Percentiles rank a stretch among this genome's conserved stretches.
These are phyloP conservation scores for Daldinia sp. DNA, from an alignment of 2,329 filamentous ascomycete species.

Conservation along the genomic window DNA sequence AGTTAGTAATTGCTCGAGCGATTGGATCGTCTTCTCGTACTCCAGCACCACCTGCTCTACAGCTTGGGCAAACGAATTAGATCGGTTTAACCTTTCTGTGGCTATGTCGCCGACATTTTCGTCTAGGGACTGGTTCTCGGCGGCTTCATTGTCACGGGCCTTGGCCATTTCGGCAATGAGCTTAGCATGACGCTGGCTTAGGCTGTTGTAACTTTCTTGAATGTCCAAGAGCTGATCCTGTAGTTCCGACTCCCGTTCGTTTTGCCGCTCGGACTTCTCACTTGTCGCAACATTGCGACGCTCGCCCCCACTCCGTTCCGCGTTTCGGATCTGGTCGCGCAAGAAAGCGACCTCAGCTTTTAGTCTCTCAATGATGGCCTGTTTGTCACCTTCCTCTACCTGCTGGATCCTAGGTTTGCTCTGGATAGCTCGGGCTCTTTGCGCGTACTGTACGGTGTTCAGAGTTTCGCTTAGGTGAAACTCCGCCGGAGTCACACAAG, in stretches of 20 bases:
- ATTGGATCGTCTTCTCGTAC: conserved; percentile 98
- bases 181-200: conserved; percentile 93
- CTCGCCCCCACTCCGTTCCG: conserved; percentile 71
- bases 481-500: conserved; percentile 94
- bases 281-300: conserved; percentile 63
- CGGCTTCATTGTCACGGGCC: conserved; percentile 74
- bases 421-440: conserved; percentile 94
- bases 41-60: conserved; percentile 96
- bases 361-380: conserved; percentile 89
- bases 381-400: conserved; percentile 90
- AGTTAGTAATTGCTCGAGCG: conserved; percentile 87
- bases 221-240: conserved; percentile 92
- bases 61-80: conserved; percentile 93
- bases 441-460: conserved; percentile 97
- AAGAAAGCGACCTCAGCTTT: conserved; percentile 94
- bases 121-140: conserved; percentile 66
- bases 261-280: conserved; percentile 80
- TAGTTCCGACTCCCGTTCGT: conserved; percentile 85
- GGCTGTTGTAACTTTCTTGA: conserved; percentile 92
- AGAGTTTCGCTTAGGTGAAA: conserved; percentile 98
- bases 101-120: conserved; percentile 78
- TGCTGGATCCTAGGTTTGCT: conserved; percentile 97
- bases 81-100: conserved; percentile 88
- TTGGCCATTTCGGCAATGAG: conserved; percentile 93
- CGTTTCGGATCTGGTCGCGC: conserved; percentile 88